Base-by-base conservation (phyloP, 495 filamentous ascomycete genomes). In the Penicillium macrosclerotiorum region DNA sequence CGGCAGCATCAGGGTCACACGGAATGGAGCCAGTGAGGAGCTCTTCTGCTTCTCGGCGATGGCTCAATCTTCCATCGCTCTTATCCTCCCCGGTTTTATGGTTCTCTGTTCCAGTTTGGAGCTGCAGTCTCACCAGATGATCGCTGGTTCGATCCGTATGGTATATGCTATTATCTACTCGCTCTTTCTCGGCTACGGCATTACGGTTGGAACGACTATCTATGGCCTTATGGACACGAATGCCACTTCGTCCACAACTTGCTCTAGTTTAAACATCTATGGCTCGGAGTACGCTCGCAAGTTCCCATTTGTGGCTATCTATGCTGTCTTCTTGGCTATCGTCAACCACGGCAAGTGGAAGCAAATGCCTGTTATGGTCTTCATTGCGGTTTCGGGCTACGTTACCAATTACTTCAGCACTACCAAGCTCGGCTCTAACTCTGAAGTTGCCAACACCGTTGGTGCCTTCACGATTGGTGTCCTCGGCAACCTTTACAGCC, bases 141-240 rank as follows among this genome's bases (percentile, higher is more conserved):
- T 96, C 14, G 89, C 92, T 18, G 92, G 92, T 2, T 90, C 88
- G 8, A 88, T 96, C 25, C 88, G 92, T 32, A 92, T 96, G 86
- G 88, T 97, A 1, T 95, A 96, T 58, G 87, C 90, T 7, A 85
- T 96, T 49, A 92, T 96, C 47, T 96, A 96, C 64, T 92, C 91
- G 0, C 75, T 96, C 1, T 95, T 96, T 68, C 82, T 97, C 5
- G 92, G 90, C 19, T 96, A 91, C 54, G 92, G 91, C 18, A 95
- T 97, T 55, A 96, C 92, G 0, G 88, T 97, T 27, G 92, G 92
- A 24, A 90, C 89, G 0, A 88, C 87, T 2, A 74, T 97, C 14
- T 96, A 94, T 62, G 92, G 92, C 5, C 74, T 90, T 19, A 79
- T 95, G 53, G 88, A 95, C 65, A 35, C 60, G 6, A 73, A 85